Percentiles rank a stretch among this genome's conserved stretches.
Conservation (phyloP, 2,329 filamentous ascomycete genomes). For the Aspergillus sp. region DNA sequence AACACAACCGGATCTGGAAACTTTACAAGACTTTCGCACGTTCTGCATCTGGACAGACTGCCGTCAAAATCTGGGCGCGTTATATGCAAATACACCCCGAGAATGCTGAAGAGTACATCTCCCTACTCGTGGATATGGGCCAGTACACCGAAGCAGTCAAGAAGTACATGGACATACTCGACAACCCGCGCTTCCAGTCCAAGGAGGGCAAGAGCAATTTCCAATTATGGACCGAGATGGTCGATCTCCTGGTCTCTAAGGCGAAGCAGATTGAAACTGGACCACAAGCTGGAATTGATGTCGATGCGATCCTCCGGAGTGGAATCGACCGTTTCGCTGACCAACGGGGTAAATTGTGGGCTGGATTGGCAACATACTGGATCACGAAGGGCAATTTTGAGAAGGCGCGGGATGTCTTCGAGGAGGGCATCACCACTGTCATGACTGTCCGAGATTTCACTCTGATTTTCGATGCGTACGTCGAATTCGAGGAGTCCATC, state of each 20-base stretch:
- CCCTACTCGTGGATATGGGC: slow-evolving; percentile 75
- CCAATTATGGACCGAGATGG: slow-evolving; percentile 97
- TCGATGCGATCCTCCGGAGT: slow-evolving; percentile 88
- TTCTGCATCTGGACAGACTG: slow-evolving; percentile 84
- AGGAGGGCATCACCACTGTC: slow-evolving; percentile 94
- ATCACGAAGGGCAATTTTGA: slow-evolving; percentile 91
- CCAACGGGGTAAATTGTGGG: slow-evolving; percentile 93
- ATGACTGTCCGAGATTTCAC: slow-evolving; percentile 99
- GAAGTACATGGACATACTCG: slow-evolving; percentile 86
- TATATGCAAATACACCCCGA: slow-evolving; percentile 98
- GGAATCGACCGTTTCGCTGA: slow-evolving; percentile 89
- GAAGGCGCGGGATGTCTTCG: slow-evolving; percentile 86
- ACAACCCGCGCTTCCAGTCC: slow-evolving; percentile 86
- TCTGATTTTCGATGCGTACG: slow-evolving; percentile 92
- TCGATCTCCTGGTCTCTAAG: slow-evolving; percentile 88
- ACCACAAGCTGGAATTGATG: slow-evolving; percentile 79
- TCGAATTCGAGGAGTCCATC: slow-evolving; percentile 94
- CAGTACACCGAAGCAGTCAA: slow-evolving; percentile 89
- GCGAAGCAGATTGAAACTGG: slow-evolving; percentile 81
- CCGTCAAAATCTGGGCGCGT: slow-evolving; percentile 87
- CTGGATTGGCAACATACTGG: slow-evolving; percentile 93
- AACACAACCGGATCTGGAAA: slow-evolving; percentile 94
- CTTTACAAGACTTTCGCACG: slow-evolving; percentile 89
- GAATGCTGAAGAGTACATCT: slow-evolving; percentile 91
- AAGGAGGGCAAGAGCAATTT: slow-evolving; percentile 94